phyloP scores from a whole-genome alignment of 805 yeast genomes.

The Hanseniaspora taiwanica region DNA sequence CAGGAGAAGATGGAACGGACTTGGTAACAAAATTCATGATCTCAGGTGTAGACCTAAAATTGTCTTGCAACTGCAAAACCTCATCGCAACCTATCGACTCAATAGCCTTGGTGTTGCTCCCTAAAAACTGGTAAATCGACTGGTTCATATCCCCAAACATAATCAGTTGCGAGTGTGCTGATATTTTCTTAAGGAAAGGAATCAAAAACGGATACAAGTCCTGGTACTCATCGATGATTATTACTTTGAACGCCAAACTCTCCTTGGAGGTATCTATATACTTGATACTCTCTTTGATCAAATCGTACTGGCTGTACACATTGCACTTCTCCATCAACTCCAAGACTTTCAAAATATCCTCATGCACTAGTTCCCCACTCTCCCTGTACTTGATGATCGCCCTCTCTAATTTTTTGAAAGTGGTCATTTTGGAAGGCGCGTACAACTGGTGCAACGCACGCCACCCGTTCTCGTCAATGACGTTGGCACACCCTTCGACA shows the following conservation, averaged over 20 bases:
- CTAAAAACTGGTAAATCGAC: constrained; percentile 55
- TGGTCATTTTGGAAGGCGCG: constrained; percentile 11
- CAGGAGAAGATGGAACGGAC: no score
- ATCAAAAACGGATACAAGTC: constrained; percentile 45
- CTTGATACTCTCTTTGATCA: constrained; percentile 14
- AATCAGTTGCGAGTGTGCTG: constrained; percentile 33
- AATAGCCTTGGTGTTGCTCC: constrained; percentile 31
- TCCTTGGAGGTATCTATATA: constrained; percentile 5
- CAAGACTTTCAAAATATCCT: constrained; percentile 13
- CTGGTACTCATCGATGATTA: constrained; percentile 63
- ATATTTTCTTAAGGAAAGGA: constrained; percentile 29
- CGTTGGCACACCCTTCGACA: constrained; percentile 23
- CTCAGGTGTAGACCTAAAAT: constrained; percentile 52
- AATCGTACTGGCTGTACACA: constrained; percentile 21
- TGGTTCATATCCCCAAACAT: constrained; percentile 65
- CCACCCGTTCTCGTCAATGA: constrained; percentile 49
- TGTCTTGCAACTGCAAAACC: constrained; percentile 30
- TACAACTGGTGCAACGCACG: constrained; percentile 27
- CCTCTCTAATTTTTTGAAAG: constrained; percentile 11
- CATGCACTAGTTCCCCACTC: constrained; percentile 5
- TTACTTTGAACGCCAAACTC: constrained; percentile 17
- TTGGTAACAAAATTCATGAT: constrained; percentile 25
- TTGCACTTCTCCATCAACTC: constrained; percentile 24
- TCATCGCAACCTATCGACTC: constrained; percentile 10
- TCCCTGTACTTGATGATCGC: constrained; percentile 1